These are phyloP conservation scores for Rhodotorula babjevae DNA, from an alignment of 768 basidiomycete genomes.

Conservation along the genomic window DNA sequence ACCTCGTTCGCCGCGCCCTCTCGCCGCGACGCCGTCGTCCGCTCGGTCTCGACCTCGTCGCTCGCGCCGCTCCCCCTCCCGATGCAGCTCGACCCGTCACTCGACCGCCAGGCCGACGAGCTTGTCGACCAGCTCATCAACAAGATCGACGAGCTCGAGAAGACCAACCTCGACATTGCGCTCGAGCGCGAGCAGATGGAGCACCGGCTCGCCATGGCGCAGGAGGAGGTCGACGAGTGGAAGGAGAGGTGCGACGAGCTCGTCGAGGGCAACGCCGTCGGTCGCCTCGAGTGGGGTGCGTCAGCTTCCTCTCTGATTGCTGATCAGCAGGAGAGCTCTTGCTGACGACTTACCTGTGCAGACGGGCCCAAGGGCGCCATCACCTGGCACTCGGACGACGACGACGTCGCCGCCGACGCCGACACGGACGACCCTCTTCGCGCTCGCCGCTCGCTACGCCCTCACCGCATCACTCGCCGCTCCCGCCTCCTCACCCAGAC, in stretches of 20 bases:
- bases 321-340: no score
- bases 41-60: conserved; percentile 4
- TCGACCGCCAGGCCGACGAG: conserved; percentile 27
- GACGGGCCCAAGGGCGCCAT: conserved; percentile 3
- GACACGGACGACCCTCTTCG: neutral
- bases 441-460: neutral
- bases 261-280: conserved; percentile 8
- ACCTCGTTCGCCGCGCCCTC: neutral
- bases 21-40: neutral
- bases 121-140: conserved; percentile 35
- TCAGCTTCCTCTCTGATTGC: neutral
- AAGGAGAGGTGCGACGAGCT: conserved; percentile 33
- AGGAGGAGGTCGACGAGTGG: conserved; percentile 22
- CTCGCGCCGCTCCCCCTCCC: conserved; percentile 3
- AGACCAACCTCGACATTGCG: conserved; percentile 32
- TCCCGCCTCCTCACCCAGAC: neutral
- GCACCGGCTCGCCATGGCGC: conserved; percentile 20
- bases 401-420: conserved; percentile 3
- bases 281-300: conserved; percentile 20
- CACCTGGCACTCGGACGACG: conserved; percentile 18
- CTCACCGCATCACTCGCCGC: neutral
- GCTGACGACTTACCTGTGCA: neutral
- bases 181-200: conserved; percentile 30
- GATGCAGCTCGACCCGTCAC: conserved; percentile 1
- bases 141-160: conserved; percentile 40